Evolutionary conservation across 495 filamentous ascomycete genomes (phyloP), one percentile per base, ranked within the genome.

Genomic region (Massariosphaeria phaeospora): DNA sequence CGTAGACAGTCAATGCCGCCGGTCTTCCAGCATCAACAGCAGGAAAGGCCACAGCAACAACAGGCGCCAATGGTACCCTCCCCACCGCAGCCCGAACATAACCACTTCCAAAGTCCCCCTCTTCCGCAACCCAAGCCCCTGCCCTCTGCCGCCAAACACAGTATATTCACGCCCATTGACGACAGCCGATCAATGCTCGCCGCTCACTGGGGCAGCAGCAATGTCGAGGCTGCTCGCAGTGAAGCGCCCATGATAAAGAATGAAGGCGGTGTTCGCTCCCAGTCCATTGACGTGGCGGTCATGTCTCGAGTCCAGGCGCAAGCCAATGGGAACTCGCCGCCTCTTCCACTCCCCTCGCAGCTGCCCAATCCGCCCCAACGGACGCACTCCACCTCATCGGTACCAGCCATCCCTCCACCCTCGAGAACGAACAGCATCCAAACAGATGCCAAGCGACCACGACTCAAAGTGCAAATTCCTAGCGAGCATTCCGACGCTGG

Each of bases 81-180:
- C 35, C 81, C 74, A 27, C 71, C 75, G 5, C 65, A 64, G 44
- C 66, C 67, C 18, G 64, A 73, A 35, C 77, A 79, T 53, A 76
- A 39, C 77, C 68, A 60, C 75, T 73, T 71, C 51, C 64, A 66
- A 25, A 72, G 69, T 54, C 75, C 75, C 18, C 69, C 67, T 52
- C 54, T 75, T 57, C 70, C 70, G 5, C 79, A 83, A 46, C 73
- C 74, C 0, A 91, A 88, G 65, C 84, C 86, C 21, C 70, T 86
- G n/a, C 79, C 84, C 12, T 52, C 61, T 12, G 50, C 64, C 17
- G 81, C 83, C 17, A 91, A 91, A 68, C 84, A 89, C 51, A 96
- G 90, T 69, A 97, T 97, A 47, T 97, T 96, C 63, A 98, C 93
- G 1, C 93, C 93, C 1, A 95, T 97, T 51, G 93, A 96, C 60